A percentile compares a stretch with the other conserved stretches of the same genome.
Evolutionary conservation across 2,329 filamentous ascomycete genomes (phyloP).

Genomic region (Pseudogymnoascus sp.): DNA sequence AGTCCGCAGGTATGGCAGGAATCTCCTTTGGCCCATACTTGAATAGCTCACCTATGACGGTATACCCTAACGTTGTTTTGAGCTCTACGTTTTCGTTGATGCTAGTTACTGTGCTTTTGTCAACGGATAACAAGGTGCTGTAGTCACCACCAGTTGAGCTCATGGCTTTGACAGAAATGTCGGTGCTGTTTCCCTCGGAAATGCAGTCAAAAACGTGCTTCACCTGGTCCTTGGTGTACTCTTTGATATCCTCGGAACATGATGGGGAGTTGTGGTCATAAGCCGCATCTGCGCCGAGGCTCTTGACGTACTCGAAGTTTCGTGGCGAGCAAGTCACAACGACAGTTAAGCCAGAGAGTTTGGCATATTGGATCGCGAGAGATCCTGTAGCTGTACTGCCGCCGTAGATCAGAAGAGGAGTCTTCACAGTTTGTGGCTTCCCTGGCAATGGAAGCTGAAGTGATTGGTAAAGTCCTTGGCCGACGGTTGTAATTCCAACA

Average conservation of each 20-base stretch:
- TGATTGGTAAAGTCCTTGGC: slow-evolving; percentile 40
- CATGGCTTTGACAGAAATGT: slow-evolving; percentile 35
- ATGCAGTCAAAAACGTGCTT: slow-evolving; percentile 42
- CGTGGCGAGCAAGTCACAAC: slow-evolving; percentile 38
- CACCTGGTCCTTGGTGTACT: slow-evolving; percentile 36
- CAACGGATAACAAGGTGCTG: slow-evolving; percentile 33
- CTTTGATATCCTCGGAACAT: slow-evolving; percentile 38
- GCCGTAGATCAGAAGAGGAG: slow-evolving; percentile 40
- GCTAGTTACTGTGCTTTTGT: slow-evolving; percentile 14
- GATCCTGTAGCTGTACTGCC: slow-evolving; percentile 42
- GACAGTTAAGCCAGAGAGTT: slow-evolving; percentile 33
- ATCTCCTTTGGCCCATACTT: slow-evolving; percentile 17
- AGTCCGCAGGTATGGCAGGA: slow-evolving; percentile 25
- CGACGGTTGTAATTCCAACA: slow-evolving; percentile 33
- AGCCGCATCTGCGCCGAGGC: slow-evolving; percentile 38
- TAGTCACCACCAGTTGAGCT: slow-evolving; percentile 32
- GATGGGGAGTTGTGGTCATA: slow-evolving; percentile 43
- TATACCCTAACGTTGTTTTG: slow-evolving; percentile 33
- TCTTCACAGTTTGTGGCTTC: slow-evolving; percentile 17
- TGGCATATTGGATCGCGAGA: slow-evolving; percentile 41
- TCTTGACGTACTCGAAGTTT: slow-evolving; percentile 40
- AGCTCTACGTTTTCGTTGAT: slow-evolving; percentile 24
- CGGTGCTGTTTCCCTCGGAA: slow-evolving; percentile 30
- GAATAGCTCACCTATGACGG: slow-evolving; percentile 33
- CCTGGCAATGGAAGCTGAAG: slow-evolving; percentile 30